Conservation (phyloP, 176 grass and related monocot species). For the Lolium multiflorum region DNA sequence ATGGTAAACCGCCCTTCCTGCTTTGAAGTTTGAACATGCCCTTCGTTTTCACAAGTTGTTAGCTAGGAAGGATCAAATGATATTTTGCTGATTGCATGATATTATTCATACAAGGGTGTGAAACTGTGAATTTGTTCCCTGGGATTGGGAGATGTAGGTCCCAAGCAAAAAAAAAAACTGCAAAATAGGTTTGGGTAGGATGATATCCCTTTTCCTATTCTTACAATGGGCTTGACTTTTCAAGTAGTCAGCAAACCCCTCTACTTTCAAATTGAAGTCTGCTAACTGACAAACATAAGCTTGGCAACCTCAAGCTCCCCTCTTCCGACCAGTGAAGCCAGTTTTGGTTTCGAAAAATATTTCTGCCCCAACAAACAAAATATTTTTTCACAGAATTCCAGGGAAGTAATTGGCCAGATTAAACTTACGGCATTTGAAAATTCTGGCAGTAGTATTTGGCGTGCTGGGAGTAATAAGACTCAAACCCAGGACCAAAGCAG, state of each 20-base stretch:
- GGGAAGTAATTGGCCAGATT: not conserved
- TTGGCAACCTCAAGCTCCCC: not conserved
- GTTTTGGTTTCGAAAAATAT: not conserved
- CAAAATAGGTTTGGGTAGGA: not conserved
- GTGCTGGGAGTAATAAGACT: not conserved
- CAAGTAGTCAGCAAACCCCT: not conserved
- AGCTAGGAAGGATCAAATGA: not conserved
- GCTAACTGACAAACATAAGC: not conserved
- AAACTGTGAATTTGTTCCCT: no score
- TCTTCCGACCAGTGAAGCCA: not conserved
- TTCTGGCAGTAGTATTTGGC: not conserved
- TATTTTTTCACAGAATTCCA: not conserved
- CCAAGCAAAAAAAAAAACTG: no score
- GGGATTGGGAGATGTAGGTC: no score
- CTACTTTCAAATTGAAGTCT: not conserved
- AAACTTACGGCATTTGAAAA: not conserved
- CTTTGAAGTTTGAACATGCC: not conserved
- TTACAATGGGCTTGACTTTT: slow-evolving; percentile 3
- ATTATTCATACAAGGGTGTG: no score
- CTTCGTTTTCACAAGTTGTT: not conserved
- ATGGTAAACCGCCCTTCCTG: slow-evolving; percentile 40
- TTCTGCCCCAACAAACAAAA: not conserved
- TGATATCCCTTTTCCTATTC: not conserved
- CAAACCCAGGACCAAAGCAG: not conserved
- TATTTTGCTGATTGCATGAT: slow-evolving; percentile 10